Percentiles rank a stretch among this genome's conserved stretches.
Evolutionary conservation across 805 yeast species (phyloP).

Genomic region (Teunomyces pallodes): DNA sequence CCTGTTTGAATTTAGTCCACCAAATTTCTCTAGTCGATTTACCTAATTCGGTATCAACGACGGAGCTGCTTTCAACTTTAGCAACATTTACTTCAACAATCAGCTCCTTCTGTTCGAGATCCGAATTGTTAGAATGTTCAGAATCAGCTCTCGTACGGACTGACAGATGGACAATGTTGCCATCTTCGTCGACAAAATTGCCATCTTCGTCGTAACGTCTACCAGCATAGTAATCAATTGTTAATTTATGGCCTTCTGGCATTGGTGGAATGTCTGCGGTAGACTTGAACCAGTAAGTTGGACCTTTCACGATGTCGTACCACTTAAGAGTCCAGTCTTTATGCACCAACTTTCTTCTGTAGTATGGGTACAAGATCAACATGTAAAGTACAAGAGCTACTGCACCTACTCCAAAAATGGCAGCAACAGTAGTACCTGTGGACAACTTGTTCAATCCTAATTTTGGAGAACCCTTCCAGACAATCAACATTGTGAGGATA

Average conservation of each 20-base stretch:
- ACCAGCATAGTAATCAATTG: conserved; percentile 65
- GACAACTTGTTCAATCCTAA: conserved; percentile 55
- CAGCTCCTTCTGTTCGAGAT: conserved; percentile 8
- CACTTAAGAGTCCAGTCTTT: conserved; percentile 66
- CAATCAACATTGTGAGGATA: conserved; percentile 71
- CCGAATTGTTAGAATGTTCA: conserved; percentile 12
- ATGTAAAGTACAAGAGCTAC: conserved; percentile 53
- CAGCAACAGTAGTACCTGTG: conserved; percentile 50
- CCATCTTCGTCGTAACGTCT: conserved; percentile 38
- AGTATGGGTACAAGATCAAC: conserved; percentile 57
- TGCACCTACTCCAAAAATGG: conserved; percentile 64
- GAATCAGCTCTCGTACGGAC: conserved; percentile 5
- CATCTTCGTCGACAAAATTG: conserved; percentile 8
- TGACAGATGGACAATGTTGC: conserved; percentile 12
- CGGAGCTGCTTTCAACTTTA: conserved; percentile 10
- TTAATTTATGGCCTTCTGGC: conserved; percentile 55
- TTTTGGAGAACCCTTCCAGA: conserved; percentile 78
- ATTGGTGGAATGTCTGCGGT: conserved; percentile 62
- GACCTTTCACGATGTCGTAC: conserved; percentile 58
- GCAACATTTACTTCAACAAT: conserved; percentile 14
- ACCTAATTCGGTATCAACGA: conserved; percentile 15
- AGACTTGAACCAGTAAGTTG: conserved; percentile 51
- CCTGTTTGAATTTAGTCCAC: conserved; percentile 38
- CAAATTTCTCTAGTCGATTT: conserved; percentile 40
- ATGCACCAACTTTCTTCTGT: conserved; percentile 56